Base-by-base conservation (phyloP, 2,329 filamentous ascomycete species). In the Fusarium marasasianum region DNA sequence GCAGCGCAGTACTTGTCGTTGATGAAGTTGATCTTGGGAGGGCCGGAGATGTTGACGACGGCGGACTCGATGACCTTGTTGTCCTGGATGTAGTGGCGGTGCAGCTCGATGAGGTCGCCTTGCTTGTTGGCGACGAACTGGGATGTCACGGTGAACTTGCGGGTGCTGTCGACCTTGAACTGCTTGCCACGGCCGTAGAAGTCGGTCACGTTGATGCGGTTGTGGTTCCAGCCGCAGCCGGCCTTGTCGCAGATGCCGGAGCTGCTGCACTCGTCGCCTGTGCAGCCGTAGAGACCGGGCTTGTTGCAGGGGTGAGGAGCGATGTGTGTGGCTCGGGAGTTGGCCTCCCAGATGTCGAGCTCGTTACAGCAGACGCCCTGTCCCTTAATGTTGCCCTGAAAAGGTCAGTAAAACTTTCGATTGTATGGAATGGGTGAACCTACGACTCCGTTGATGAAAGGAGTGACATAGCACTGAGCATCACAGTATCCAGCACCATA, bases 401-500 rank as follows among this genome's bases (percentile, higher is more conserved):
- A 22, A 5, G 1, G 48, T 73, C 4, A 76, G 68, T 47, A 10
- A 1, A 11, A 10, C 2, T 13, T 18, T 5, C 13, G 2, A 17
- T 0, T 12, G 6, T 8, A 8, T 8, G 6, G 0, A 1, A 8
- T 8, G 2, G 7, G 5, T 2, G 17, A 9, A 76, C 81, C 76
- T 78, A 86, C 86, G 72, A 84, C 77, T 38, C 87, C 87, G 67
- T 86, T 86, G 75, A 88, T 87, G 71, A 89, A 89, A 0, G 81
- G 80, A 1, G 79, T 79, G 59, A 88, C 88, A 44, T 83, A 85
- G 77, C 89, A 91, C 79, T 91, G 89, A 2, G 89, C 86, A 76
- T 91, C 89, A 60, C 90, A 92, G 81, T 92, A 92, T 9, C 91
- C 91, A 5, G 88, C 90, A 45, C 90, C 90, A 69, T 89, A 90